Conservation (phyloP, 2,329 filamentous ascomycete genomes). For the Aureobasidium sp. region DNA sequence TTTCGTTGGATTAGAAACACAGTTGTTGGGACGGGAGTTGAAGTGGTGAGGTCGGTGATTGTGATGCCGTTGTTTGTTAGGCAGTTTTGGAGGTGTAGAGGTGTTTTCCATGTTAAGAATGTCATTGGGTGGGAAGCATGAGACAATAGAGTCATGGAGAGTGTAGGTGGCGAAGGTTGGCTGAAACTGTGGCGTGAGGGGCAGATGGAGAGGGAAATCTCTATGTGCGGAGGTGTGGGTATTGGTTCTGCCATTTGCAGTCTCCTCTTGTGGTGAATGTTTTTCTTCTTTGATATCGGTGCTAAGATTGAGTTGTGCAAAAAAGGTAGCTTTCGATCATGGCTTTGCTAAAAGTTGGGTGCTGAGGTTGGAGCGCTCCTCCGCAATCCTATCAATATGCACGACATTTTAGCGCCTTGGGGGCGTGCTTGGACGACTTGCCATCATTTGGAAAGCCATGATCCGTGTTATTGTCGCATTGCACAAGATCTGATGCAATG, state of each 20-base stretch:
- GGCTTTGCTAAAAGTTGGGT: too few species aligned
- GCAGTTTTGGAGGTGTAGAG: not conserved
- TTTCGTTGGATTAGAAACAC: not conserved
- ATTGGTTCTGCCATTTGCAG: not conserved
- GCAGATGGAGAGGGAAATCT: not conserved
- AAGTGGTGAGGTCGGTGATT: not conserved
- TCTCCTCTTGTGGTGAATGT: too few species aligned
- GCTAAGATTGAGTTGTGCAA: too few species aligned
- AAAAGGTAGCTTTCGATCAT: too few species aligned
- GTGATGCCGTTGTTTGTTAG: not conserved
- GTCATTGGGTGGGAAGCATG: not conserved
- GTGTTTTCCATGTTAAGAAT: not conserved
- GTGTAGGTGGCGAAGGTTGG: not conserved
- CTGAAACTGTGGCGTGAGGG: not conserved
- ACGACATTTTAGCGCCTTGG: not conserved
- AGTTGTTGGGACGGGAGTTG: not conserved
- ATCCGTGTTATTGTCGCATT: not conserved
- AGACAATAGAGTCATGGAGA: not conserved
- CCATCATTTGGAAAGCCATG: not conserved
- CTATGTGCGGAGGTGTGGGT: not conserved
- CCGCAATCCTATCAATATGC: not conserved
- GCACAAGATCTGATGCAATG: not conserved
- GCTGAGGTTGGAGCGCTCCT: not conserved
- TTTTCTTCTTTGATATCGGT: too few species aligned
- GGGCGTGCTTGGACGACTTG: not conserved